Evolutionary conservation across 2,329 filamentous ascomycete genomes (phyloP).

Genomic region (Tolypocladium tropicale): DNA sequence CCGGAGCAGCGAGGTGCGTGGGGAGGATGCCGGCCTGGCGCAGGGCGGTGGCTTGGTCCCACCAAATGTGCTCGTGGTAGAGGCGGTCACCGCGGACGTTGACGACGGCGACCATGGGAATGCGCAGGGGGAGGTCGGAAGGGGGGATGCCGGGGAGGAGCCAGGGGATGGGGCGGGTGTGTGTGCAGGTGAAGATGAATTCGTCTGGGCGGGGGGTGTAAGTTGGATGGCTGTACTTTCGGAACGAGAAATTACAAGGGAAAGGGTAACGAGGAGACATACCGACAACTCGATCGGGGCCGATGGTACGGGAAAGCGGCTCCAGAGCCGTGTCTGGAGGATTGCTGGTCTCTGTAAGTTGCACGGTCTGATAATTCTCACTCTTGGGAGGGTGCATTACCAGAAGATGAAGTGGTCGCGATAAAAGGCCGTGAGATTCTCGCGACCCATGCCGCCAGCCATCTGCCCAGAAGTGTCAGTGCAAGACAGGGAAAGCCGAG

Average conservation of each 20-base stretch:
- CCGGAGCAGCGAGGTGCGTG: conserved; percentile 34
- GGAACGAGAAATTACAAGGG: too few species aligned
- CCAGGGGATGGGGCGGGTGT: conserved; percentile 18
- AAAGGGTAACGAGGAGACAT: background rate
- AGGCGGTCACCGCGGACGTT: conserved; percentile 51
- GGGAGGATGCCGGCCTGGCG: conserved; percentile 42
- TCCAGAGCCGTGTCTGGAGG: conserved; percentile 54
- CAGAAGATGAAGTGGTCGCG: conserved; percentile 59
- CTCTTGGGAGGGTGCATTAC: background rate
- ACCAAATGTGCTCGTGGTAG: conserved; percentile 55
- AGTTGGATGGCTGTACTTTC: too few species aligned
- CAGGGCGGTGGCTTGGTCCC: conserved; percentile 55
- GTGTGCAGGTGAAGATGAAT: conserved; percentile 53
- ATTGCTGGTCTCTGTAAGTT: conserved; percentile 35
- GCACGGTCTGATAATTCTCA: background rate
- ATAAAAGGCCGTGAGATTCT: conserved; percentile 57
- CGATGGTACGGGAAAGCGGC: conserved; percentile 58
- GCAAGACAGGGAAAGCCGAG: background rate
- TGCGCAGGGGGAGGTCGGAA: conserved; percentile 37
- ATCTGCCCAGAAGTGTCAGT: conserved; percentile 18
- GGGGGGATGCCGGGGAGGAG: conserved; percentile 40
- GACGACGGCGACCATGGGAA: conserved; percentile 52
- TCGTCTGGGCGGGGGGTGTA: conserved; percentile 35
- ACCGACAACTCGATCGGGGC: conserved; percentile 53
- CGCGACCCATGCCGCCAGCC: conserved; percentile 58